Conservation (phyloP, 305 asterid genomes). For the Nicotiana rustica region DNA sequence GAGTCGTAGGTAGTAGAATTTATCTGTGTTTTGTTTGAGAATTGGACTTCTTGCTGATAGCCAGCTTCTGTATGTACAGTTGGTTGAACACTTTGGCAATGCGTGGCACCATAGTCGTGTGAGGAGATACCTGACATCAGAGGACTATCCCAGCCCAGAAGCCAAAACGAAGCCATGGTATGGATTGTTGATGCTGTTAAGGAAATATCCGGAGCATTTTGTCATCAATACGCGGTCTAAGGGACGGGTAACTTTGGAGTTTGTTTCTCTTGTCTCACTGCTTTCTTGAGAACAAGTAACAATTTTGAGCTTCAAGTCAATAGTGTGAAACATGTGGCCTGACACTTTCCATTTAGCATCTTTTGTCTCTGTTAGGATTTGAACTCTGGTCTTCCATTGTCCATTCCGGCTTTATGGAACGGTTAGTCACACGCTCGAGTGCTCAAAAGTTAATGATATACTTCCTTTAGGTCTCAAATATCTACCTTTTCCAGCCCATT, state of each 20-base stretch:
- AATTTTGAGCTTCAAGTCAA: neutral
- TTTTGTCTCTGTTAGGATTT: no score
- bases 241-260: slow-evolving; percentile 75
- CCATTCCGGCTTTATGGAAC: no score
- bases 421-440: no score
- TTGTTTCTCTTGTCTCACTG: slow-evolving; percentile 87
- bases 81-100: slow-evolving; percentile 67
- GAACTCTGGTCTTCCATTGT: no score
- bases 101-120: slow-evolving; percentile 89
- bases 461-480: no score
- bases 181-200: slow-evolving; percentile 79
- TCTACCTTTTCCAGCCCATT: no score
- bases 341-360: no score
- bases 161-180: slow-evolving; percentile 86
- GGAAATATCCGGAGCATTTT: slow-evolving; percentile 90
- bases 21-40: neutral
- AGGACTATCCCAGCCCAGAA: slow-evolving; percentile 70
- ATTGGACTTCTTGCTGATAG: slow-evolving; percentile 21
- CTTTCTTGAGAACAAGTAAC: slow-evolving; percentile 52
- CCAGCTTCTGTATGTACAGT: slow-evolving; percentile 50
- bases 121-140: slow-evolving; percentile 77
- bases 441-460: no score
- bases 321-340: neutral
- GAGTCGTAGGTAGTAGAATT: neutral
- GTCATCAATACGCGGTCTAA: slow-evolving; percentile 87